A percentile compares a stretch with the other conserved stretches of the same genome.
phyloP scores from a whole-genome alignment of 495 filamentous ascomycete species.

The Tetracladium setigerum region DNA sequence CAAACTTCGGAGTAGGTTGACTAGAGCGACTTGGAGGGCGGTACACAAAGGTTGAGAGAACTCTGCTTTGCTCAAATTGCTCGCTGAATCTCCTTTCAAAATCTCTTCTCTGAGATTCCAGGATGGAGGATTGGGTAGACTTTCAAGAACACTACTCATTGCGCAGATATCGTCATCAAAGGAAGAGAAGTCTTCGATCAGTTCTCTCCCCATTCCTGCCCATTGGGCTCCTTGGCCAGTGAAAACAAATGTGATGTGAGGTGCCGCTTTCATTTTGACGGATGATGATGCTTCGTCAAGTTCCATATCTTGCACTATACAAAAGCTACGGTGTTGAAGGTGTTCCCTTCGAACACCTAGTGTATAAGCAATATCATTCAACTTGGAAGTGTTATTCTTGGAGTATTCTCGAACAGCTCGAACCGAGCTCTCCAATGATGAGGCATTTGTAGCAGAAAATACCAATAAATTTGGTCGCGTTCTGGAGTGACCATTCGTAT shows the following conservation, averaged over 20 bases:
- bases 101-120: conserved; percentile 24
- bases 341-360: conserved; percentile 19
- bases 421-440: not conserved
- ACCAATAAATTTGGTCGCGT: conserved; percentile 33
- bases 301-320: conserved; percentile 5
- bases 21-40: conserved; percentile 46
- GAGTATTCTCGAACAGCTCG: too few relatives aligned
- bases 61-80: conserved; percentile 30
- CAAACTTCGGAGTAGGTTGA: conserved; percentile 45
- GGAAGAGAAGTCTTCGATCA: conserved; percentile 32
- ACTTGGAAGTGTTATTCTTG: not conserved
- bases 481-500: conserved; percentile 9
- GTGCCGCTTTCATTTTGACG: conserved; percentile 1
- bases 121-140: not conserved
- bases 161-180: conserved; percentile 22
- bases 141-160: not conserved
- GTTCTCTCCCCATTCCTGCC: conserved; percentile 48
- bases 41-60: conserved; percentile 45
- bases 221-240: conserved; percentile 31
- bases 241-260: not conserved
- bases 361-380: conserved; percentile 35
- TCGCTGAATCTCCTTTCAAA: conserved; percentile 23
- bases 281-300: not conserved
- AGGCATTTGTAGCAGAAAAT: conserved; percentile 15
- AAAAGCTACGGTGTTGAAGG: conserved; percentile 17